Conservation (phyloP, 306 rosid genomes). For the Ormosia emarginata region DNA sequence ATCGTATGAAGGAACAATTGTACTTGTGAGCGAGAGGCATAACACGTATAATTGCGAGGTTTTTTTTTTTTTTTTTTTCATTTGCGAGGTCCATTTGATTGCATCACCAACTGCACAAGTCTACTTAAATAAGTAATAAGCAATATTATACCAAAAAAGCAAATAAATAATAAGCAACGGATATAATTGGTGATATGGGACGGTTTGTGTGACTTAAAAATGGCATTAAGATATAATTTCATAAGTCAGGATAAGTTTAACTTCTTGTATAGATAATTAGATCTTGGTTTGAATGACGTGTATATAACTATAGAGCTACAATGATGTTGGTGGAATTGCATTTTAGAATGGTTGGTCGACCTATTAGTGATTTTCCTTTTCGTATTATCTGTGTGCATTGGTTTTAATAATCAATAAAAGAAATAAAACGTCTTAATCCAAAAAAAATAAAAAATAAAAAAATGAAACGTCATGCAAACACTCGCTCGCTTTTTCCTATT, state of each 20-base stretch:
- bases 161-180: neutral
- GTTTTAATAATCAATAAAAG: slow-evolving; percentile 22
- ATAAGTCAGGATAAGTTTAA: slow-evolving; percentile 37
- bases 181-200: neutral
- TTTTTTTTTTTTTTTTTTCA: neutral
- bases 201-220: neutral
- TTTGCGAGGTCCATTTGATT: neutral
- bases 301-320: slow-evolving; percentile 22
- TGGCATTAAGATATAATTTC: neutral
- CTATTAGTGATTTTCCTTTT: slow-evolving; percentile 41
- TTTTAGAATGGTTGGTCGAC: slow-evolving; percentile 36
- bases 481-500: neutral
- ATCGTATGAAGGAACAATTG: too few species aligned
- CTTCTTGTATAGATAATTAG: slow-evolving; percentile 9
- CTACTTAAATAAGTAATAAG: neutral
- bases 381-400: neutral
- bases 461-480: slow-evolving; percentile 45
- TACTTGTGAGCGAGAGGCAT: too few species aligned
- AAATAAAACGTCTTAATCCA: too few species aligned
- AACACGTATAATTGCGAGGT: neutral
- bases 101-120: neutral
- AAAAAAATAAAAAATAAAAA: neutral
- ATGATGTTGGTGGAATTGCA: slow-evolving; percentile 41
- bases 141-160: neutral
- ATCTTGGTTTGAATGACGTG: slow-evolving; percentile 37